A percentile compares a stretch with the other conserved stretches of the same genome.
phyloP scores from a whole-genome alignment of 2,329 filamentous ascomycete genomes.

The Aspergillus japonicus region DNA sequence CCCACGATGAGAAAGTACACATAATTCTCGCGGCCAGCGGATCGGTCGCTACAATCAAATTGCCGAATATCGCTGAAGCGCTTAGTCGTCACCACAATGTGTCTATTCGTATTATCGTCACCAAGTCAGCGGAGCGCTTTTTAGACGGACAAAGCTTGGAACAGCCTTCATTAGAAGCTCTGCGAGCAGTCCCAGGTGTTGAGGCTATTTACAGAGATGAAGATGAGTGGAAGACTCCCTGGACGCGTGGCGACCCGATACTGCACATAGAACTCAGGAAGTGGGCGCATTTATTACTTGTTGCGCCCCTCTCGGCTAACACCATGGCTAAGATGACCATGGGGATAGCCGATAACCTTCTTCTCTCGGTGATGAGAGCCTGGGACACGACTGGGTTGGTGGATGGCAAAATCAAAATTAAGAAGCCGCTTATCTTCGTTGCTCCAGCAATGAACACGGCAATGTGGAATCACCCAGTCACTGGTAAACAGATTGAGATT shows the following conservation, averaged over 20 bases:
- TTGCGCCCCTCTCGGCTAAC: slow-evolving; percentile 82
- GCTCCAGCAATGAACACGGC: slow-evolving; percentile 84
- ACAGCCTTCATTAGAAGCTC: slow-evolving; percentile 65
- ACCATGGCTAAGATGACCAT: slow-evolving; percentile 77
- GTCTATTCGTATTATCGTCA: slow-evolving; percentile 83
- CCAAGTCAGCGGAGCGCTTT: slow-evolving; percentile 70
- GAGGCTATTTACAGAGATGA: slow-evolving; percentile 78
- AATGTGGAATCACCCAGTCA: slow-evolving; percentile 88
- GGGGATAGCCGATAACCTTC: slow-evolving; percentile 74
- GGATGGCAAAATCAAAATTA: slow-evolving; percentile 41
- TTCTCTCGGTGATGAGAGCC: slow-evolving; percentile 72
- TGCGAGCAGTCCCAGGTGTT: slow-evolving; percentile 66
- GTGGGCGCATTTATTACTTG: slow-evolving; percentile 76
- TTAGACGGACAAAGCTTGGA: slow-evolving; percentile 72
- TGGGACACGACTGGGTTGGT: slow-evolving; percentile 76
- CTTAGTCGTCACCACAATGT: slow-evolving; percentile 51
- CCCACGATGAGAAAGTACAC: slow-evolving; percentile 28
- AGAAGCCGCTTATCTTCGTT: slow-evolving; percentile 68
- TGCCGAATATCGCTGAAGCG: slow-evolving; percentile 61
- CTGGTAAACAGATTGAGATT: slow-evolving; percentile 66
- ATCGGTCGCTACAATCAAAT: slow-evolving; percentile 86
- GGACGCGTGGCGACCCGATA: slow-evolving; percentile 75
- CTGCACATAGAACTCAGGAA: slow-evolving; percentile 85
- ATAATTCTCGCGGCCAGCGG: slow-evolving; percentile 63
- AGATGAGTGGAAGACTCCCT: slow-evolving; percentile 80